phyloP scores from a whole-genome alignment of 805 yeast genomes.

The Ogataea philodendri region DNA sequence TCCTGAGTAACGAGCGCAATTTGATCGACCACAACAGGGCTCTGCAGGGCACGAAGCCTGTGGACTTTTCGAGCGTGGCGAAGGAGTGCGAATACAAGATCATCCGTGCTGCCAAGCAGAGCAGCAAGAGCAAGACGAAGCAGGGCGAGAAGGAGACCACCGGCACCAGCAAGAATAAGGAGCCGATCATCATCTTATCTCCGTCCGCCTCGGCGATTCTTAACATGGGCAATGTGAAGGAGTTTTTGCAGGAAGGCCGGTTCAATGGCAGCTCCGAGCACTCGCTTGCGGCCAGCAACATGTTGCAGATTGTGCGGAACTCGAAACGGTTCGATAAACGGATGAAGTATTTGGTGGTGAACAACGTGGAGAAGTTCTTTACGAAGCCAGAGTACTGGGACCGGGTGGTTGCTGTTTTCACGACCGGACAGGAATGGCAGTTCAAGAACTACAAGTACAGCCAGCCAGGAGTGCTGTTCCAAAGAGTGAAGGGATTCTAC shows the following conservation, averaged over 20 bases:
- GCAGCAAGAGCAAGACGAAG: slow-evolving; percentile 19
- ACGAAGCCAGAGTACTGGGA: slow-evolving; percentile 98
- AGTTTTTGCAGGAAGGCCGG: slow-evolving; percentile 69
- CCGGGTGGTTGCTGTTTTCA: slow-evolving; percentile 90
- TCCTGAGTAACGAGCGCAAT: slow-evolving; percentile 43
- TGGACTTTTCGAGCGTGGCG: slow-evolving; percentile 65
- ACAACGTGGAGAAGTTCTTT: slow-evolving; percentile 80
- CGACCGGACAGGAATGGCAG: slow-evolving; percentile 98
- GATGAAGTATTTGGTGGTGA: slow-evolving; percentile 75
- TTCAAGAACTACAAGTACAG: slow-evolving; percentile 82
- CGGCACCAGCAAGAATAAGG: slow-evolving; percentile 35
- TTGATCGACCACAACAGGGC: slow-evolving; percentile 43
- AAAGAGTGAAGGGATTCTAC: slow-evolving; percentile 78
- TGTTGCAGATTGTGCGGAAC: slow-evolving; percentile 53
- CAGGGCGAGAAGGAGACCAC: slow-evolving; percentile 2
- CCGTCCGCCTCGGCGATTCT: slow-evolving; percentile 77
- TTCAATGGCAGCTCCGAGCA: slow-evolving; percentile 55
- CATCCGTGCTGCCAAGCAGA: slow-evolving; percentile 47
- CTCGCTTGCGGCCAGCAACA: slow-evolving; percentile 35
- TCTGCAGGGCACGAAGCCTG: slow-evolving; percentile 58
- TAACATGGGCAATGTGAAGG: slow-evolving; percentile 62
- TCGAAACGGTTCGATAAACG: slow-evolving; percentile 55
- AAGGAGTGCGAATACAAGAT: slow-evolving; percentile 63
- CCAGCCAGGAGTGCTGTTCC: slow-evolving; percentile 77
- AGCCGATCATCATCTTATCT: slow-evolving; percentile 73